Evolutionary conservation across 257 asterid genomes (phyloP), one percentile per base, ranked within the genome.

Genomic region (Solanum chilense): DNA sequence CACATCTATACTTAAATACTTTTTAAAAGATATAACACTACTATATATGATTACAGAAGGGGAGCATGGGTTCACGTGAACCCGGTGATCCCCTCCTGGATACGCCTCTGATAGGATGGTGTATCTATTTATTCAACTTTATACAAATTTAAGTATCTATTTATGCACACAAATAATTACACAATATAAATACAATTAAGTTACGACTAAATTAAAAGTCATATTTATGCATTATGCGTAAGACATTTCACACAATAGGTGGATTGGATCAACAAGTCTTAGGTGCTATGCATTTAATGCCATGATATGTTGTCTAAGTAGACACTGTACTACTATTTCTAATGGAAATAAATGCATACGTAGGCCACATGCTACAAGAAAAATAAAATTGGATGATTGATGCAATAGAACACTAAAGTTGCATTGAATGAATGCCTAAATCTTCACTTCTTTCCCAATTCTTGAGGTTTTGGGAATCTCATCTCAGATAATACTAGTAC

Each of bases 251-350:
- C 35, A 15, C 20, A 69, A 69, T 16, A 86, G 66, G 86, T 77
- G 87, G 83, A 37, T 70, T 75, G 73, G 47, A 85, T 70, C 90
- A 88, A 93, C 92, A 87, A 89, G 74, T 70, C 75, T 77, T 88
- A 87, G 89, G 93, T 90, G 91, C 91, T 88, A 25, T 84, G 93
- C 94, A 93, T 92, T 90, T 77, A 91, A 76, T 87, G 70, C 89
- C 89, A 84, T 86, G 90, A 88, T 70, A 89, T 87, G 87, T 88
- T 85, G 78, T 87, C 56, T 69, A 60, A 60, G 76, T 41, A 84
- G 82, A 31, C 18, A 49, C 29, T 29, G 60, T 76, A 81, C 85
- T 49, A 27, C 25, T 80, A 7, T 29, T 49, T 2, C 42, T 47
- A 47, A 6, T 47, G 85, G 21, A 80, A 80, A 11, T 81, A 81